phyloP scores from a whole-genome alignment of 2,329 filamentous ascomycete genomes.

The Ophiocordyceps robertsii region DNA sequence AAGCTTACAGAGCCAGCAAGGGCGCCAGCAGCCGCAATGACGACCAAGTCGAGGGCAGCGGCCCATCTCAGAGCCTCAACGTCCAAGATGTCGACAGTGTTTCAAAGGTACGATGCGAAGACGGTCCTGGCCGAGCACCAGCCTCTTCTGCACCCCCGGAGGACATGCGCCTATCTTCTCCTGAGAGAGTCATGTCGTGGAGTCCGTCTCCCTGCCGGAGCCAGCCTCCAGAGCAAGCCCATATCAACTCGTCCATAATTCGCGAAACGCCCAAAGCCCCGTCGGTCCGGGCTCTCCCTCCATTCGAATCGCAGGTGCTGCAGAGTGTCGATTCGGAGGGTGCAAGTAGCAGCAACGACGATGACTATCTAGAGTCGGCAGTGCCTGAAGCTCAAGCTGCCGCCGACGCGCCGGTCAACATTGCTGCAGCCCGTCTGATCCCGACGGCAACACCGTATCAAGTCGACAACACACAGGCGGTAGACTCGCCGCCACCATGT shows the following conservation, averaged over 20 bases:
- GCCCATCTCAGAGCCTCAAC: not conserved
- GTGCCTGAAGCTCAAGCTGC: constrained; percentile 15
- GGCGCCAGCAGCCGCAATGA: not conserved
- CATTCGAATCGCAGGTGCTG: constrained; percentile 4
- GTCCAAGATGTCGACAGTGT: too few relatives aligned
- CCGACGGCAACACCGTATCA: constrained; percentile 5
- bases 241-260: constrained; percentile 8
- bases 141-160: not conserved
- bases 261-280: constrained; percentile 11
- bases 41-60: not conserved
- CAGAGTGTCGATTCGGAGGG: not conserved
- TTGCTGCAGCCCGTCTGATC: constrained; percentile 8
- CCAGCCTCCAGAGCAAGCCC: not conserved
- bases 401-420: constrained; percentile 10
- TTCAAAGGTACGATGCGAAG: not conserved
- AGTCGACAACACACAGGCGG: not conserved
- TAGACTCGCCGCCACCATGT: constrained; percentile 18
- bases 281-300: not conserved
- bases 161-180: not conserved
- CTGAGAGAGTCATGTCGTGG: not conserved
- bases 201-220: not conserved
- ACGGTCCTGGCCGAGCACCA: not conserved
- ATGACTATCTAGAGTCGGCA: constrained; percentile 21
- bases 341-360: constrained; percentile 12
- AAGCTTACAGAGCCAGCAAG: constrained; percentile 7